Evolutionary conservation across 2,329 filamentous ascomycete species (phyloP).

Genomic region (Ambrosiella xylebori): DNA sequence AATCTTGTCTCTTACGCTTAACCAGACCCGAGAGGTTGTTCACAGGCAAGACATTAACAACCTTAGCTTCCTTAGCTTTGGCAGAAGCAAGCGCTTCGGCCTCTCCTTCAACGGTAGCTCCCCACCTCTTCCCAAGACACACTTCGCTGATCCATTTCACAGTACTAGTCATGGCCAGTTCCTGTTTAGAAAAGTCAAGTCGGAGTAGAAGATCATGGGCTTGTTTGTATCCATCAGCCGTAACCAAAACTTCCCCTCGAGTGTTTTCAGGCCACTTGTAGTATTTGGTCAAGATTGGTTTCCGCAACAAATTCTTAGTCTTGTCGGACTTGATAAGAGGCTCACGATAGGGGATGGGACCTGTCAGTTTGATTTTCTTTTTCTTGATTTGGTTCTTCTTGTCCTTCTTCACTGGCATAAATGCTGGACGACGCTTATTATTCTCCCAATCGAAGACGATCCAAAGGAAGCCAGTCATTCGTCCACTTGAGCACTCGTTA

Average conservation of each 20-base stretch:
- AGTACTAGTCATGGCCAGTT: constrained; percentile 47
- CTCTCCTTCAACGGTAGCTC: constrained; percentile 1
- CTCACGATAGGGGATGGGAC: constrained; percentile 43
- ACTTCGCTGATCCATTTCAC: constrained; percentile 54
- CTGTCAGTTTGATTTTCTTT: constrained; percentile 33
- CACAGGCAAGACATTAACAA: constrained; percentile 16
- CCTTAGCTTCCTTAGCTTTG: neutral
- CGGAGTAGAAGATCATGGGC: constrained; percentile 53
- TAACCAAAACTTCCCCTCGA: constrained; percentile 45
- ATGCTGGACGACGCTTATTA: constrained; percentile 5
- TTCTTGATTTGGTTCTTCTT: constrained; percentile 22
- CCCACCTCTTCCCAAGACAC: constrained; percentile 19
- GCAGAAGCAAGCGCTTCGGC: neutral
- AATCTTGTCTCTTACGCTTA: constrained; percentile 24
- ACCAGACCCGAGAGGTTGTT: constrained; percentile 34
- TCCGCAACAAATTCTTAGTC: constrained; percentile 30
- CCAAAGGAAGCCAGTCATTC: constrained; percentile 91
- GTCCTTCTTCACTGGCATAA: constrained; percentile 10
- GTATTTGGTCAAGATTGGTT: constrained; percentile 38
- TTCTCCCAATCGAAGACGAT: constrained; percentile 52
- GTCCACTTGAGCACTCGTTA: constrained; percentile 85
- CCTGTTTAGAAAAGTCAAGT: constrained; percentile 52
- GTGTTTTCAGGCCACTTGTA: constrained; percentile 48
- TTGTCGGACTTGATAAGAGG: constrained; percentile 47
- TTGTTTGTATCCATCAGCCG: constrained; percentile 47